Conservation (phyloP, 2,329 filamentous ascomycete genomes). For the Neofusicoccum sp. region DNA sequence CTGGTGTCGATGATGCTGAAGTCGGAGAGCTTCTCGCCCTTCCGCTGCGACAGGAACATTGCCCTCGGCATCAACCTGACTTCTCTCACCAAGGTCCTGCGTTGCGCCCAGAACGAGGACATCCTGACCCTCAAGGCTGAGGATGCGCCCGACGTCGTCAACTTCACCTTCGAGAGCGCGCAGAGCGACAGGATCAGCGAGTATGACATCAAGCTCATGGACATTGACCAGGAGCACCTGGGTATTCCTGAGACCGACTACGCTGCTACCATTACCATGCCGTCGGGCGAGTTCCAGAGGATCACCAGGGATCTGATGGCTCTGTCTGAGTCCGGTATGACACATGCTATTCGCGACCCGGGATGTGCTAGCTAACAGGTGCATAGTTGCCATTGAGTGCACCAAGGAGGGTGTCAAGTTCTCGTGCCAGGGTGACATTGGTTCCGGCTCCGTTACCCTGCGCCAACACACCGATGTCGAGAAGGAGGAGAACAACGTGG, state of each 20-base stretch:
- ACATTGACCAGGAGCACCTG: slow-evolving; percentile 99
- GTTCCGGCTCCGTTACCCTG: slow-evolving; percentile 88
- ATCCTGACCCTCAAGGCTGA: slow-evolving; percentile 96
- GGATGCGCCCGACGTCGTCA: slow-evolving; percentile 92
- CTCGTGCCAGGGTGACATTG: slow-evolving; percentile 88
- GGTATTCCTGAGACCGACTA: slow-evolving; percentile 99
- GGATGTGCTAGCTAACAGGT: slow-evolving; percentile 24
- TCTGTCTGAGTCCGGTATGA: slow-evolving; percentile 90
- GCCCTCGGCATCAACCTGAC: slow-evolving; percentile 95
- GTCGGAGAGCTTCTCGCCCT: slow-evolving; percentile 89
- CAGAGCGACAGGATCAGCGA: slow-evolving; percentile 90
- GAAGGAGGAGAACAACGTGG: slow-evolving; percentile 80
- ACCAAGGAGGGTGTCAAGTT: slow-evolving; percentile 98
- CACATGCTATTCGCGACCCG: background rate
- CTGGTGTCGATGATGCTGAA: slow-evolving; percentile 99
- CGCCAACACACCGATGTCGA: slow-evolving; percentile 86
- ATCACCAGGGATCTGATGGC: slow-evolving; percentile 91
- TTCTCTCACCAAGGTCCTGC: slow-evolving; percentile 95
- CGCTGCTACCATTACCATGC: slow-evolving; percentile 85
- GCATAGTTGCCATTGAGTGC: slow-evolving; percentile 88
- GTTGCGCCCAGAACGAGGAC: slow-evolving; percentile 90
- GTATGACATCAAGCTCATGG: slow-evolving; percentile 99
- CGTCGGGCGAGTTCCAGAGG: slow-evolving; percentile 83
- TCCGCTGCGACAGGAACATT: slow-evolving; percentile 98
- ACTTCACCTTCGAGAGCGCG: slow-evolving; percentile 89